Percentiles rank a stretch among this genome's conserved stretches.
These are phyloP conservation scores for Diaporthe ampelina DNA, from an alignment of 2,329 filamentous ascomycete species.

Conservation along the genomic window DNA sequence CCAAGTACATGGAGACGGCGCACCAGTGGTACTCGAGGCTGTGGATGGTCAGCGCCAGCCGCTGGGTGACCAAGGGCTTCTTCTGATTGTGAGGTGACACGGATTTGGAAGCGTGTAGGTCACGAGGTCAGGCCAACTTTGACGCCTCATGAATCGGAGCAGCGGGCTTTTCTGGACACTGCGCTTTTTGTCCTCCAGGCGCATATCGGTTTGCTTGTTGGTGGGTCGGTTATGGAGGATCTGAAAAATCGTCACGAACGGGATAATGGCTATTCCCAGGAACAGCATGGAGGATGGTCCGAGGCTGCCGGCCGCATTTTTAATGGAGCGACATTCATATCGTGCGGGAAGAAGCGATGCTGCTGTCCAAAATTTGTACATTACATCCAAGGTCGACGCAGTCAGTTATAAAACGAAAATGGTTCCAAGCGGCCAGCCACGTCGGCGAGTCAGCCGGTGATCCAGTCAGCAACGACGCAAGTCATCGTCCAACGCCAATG, in stretches of 20 bases:
- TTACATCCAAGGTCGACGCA: conserved; percentile 3
- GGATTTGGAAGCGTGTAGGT: conserved; percentile 32
- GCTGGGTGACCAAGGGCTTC: conserved; percentile 49
- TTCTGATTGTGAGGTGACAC: neutral
- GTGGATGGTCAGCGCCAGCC: conserved; percentile 55
- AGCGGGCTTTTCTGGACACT: neutral
- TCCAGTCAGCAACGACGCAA: neutral
- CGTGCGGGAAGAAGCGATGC: neutral
- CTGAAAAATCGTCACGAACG: neutral
- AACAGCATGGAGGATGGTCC: neutral
- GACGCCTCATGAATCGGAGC: neutral
- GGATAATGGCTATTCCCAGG: neutral
- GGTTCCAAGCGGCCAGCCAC: neutral
- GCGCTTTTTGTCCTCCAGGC: neutral
- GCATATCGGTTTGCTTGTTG: neutral
- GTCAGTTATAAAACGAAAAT: neutral
- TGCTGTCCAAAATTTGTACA: conserved; percentile 9
- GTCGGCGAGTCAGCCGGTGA: conserved; percentile 3
- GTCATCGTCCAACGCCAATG: neutral
- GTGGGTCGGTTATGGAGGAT: neutral
- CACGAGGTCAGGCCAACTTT: neutral
- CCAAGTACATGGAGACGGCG: conserved; percentile 52
- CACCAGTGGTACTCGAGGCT: conserved; percentile 58
- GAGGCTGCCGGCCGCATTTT: neutral
- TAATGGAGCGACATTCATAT: neutral